Base-by-base conservation (phyloP, 108 stramenopile species). In the Nitzschia sp. region DNA sequence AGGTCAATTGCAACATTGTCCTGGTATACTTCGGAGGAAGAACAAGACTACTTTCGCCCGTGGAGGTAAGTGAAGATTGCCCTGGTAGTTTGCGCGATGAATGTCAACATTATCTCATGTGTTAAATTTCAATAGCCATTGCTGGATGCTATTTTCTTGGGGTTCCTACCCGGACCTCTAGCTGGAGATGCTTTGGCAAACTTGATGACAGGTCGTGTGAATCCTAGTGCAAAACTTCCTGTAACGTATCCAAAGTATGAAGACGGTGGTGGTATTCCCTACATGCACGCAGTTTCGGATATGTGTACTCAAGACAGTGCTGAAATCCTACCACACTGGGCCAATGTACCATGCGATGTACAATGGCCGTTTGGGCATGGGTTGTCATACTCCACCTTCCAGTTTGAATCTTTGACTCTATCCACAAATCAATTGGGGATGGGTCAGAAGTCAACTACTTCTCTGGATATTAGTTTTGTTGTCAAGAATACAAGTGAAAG, bases 281-380 rank as follows among this genome's bases (percentile, higher is more conserved):
- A 83, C 59, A 66, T 79, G 44, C 81, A 79, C 56, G 63, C 73
- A 12, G 69, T 88, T 8, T 76, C 80, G 0, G 83, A 84, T 41
- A 74, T 67, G 65, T 88, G 87, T 44, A 88, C 84, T 11, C 37
- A 59, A 48, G 78, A 79, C 21, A 44, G 59, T 10, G 79, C 67
- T 11, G 77, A 64, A 11, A 34, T 55, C 12, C 58, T 87, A 41
- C 86, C 86, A 2, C 82, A 87, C 54, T 84, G 58, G 60, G 46
- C 69, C 0, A 83, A 85, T 66, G 66, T 57, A 1, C 80, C 63
- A 0, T 88, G 87, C 55, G 70, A 79, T 46, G 83, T 82, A 0
- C 80, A 83, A 58, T 88, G 82, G 82, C 73, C 72, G n/a, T 88
- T 88, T 75, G 87, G 87, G 12, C 70, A 85, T 55, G 87, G 87